Conservation (phyloP, 345 rosid species). For the Sonneratia alba region DNA sequence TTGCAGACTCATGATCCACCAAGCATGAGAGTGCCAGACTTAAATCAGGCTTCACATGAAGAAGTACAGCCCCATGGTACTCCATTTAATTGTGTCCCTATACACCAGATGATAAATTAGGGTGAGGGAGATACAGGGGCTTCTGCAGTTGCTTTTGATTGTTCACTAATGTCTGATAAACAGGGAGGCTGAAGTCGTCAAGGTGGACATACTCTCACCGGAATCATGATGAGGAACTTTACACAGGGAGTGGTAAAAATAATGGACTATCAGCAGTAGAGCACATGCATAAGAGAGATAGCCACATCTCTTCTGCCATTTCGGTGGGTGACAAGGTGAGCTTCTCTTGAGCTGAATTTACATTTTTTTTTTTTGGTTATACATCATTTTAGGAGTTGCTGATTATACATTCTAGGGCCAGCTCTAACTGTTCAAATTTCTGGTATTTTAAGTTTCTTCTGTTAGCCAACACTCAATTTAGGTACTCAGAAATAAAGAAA, state of each 20-base stretch:
- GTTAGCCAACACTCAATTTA: background rate
- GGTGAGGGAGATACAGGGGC: background rate
- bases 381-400: background rate
- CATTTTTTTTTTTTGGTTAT: background rate
- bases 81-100: background rate
- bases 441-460: background rate
- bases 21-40: conserved; percentile 29
- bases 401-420: background rate
- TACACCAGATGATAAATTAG: background rate
- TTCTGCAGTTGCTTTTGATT: background rate
- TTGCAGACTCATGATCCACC: conserved; percentile 21
- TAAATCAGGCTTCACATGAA: conserved; percentile 26
- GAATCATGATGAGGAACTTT: conserved; percentile 36
- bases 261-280: conserved; percentile 26
- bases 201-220: conserved; percentile 29
- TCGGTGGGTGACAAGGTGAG: conserved; percentile 38
- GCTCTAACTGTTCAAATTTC: background rate
- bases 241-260: conserved; percentile 22
- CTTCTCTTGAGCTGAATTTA: background rate
- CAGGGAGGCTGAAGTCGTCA: conserved; percentile 31
- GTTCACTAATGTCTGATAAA: background rate
- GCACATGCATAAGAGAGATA: conserved; percentile 43
- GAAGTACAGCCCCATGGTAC: conserved; percentile 34
- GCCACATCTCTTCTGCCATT: conserved; percentile 24
- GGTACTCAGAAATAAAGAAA: background rate